Base-by-base conservation (phyloP, 148 eudicot genomes). In the Oxyria digyna region DNA sequence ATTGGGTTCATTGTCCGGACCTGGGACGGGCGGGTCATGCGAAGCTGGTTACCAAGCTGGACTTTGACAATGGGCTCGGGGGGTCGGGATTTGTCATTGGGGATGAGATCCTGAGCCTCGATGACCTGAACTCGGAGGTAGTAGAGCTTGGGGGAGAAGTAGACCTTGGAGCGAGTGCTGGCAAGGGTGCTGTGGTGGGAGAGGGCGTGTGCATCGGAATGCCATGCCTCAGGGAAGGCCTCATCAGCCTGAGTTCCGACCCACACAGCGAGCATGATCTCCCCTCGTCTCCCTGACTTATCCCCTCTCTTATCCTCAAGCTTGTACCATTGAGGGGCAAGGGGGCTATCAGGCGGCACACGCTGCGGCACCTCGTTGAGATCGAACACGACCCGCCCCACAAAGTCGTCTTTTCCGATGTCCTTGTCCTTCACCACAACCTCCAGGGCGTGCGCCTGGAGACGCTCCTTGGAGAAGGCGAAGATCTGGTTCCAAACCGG, bases 231-330 rank as follows among this genome's bases (percentile, higher is more conserved):
- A 0, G 97, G 89, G 67, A 94, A 94, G 0, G 98, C 83, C 70
- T 94, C 98, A 72, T 94, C 99, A 7, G 96, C 99, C 64, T 94
- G 99, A 0, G 99, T 94, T 3, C 99, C 99, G 72, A 88, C 84
- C 98, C 98, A 94, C 18, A 88, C 97, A 0, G 96, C 92, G 8
- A 94, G 79, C 98, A 94, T 94, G 5, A 94, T 73, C 73, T 94
- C 98, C 0, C 98, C 98, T 2, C 76, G 54, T 1, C 55, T 63
- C 17, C 72, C 67, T 13, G 37, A 29, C 62, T 82, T 86, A 55
- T 75, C 78, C 8, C 97, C 97, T 12, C 68, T 81, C 75, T 69
- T 85, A 63, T 87, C 82, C 70, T 72, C 89, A 73, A 94, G 64
- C 74, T 71, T 80, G 69, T 90, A 94, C 97, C 97, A 94, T 66